Percentiles rank a stretch among this genome's conserved stretches.
Conservation (phyloP, 192 early-diverging fungal genomes). For the Mortierella alpina region DNA sequence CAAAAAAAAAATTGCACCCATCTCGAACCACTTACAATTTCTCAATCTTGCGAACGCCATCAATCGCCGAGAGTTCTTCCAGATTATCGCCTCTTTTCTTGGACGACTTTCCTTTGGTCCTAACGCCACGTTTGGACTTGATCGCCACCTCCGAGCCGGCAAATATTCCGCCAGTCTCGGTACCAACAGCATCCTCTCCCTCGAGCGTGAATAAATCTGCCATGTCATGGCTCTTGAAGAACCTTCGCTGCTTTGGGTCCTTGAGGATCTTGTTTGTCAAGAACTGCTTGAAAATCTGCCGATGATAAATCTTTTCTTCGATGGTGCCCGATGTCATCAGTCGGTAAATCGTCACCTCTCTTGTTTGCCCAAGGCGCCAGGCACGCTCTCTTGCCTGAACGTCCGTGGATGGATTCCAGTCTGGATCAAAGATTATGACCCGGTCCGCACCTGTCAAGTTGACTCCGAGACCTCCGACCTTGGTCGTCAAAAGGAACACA, state of each 20-base stretch:
- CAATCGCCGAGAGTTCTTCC: conserved; percentile 28
- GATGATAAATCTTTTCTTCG: conserved; percentile 96
- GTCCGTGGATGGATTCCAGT: conserved; percentile 99
- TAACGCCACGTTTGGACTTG: conserved; percentile 6
- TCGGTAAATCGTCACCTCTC: conserved; percentile 90
- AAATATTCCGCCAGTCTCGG: conserved; percentile 91
- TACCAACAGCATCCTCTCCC: conserved; percentile 62
- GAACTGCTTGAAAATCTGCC: conserved; percentile 98
- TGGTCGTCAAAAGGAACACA: conserved; percentile 96
- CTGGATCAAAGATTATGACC: conserved; percentile 95
- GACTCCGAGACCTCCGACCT: conserved; percentile 95
- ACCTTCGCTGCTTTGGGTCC: conserved; percentile 89
- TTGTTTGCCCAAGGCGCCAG: conserved; percentile 92
- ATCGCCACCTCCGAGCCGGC: conserved; percentile 72
- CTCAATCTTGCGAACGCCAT: conserved; percentile 27
- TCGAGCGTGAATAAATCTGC: conserved; percentile 88
- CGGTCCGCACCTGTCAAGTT: conserved; percentile 96
- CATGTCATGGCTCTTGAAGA: conserved; percentile 89
- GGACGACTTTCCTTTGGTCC: conserved; percentile 15
- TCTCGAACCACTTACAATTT: conserved; percentile 23
- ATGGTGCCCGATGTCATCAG: conserved; percentile 96
- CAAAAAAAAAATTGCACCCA: neutral
- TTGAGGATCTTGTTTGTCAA: conserved; percentile 95
- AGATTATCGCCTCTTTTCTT: conserved; percentile 27
- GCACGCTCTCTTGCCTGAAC: conserved; percentile 95